Percentiles rank a stretch among this genome's conserved stretches.
Conservation (phyloP, 768 basidiomycete genomes). For the Russula olivacea region DNA sequence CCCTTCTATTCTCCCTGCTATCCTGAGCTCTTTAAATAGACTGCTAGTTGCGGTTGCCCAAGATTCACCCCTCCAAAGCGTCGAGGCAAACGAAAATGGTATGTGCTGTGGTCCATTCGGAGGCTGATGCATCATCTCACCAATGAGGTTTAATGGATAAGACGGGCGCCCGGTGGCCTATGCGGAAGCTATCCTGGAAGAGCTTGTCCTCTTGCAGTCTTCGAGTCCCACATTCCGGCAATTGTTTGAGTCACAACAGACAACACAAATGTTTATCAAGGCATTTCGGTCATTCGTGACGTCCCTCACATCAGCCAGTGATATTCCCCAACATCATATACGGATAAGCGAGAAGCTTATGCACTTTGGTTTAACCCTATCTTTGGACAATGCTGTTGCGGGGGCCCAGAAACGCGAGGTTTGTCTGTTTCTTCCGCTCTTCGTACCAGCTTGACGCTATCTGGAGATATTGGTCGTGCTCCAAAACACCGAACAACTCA, state of each 20-base stretch:
- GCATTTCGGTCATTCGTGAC: conserved; percentile 53
- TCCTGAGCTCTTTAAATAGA: conserved; percentile 61
- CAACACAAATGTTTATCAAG: conserved; percentile 60
- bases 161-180: conserved; percentile 26
- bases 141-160: not conserved
- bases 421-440: conserved; percentile 1
- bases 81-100: conserved; percentile 23
- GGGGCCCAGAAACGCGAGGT: conserved; percentile 72
- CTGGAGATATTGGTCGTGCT: conserved; percentile 54
- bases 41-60: conserved; percentile 36
- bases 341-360: conserved; percentile 64
- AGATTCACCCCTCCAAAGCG: conserved; percentile 23
- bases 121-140: not conserved
- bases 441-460: conserved; percentile 12
- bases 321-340: conserved; percentile 41
- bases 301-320: conserved; percentile 35
- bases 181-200: conserved; percentile 57
- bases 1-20: conserved; percentile 64
- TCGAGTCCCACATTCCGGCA: conserved; percentile 62
- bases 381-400: conserved; percentile 55
- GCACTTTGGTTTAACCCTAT: conserved; percentile 63
- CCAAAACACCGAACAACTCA: conserved; percentile 46
- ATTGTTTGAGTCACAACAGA: conserved; percentile 65
- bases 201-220: conserved; percentile 62
- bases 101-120: not conserved